A percentile compares a stretch with the other conserved stretches of the same genome.
Conservation (phyloP, 163 green algal species). For the Scenedesmus sp. region DNA sequence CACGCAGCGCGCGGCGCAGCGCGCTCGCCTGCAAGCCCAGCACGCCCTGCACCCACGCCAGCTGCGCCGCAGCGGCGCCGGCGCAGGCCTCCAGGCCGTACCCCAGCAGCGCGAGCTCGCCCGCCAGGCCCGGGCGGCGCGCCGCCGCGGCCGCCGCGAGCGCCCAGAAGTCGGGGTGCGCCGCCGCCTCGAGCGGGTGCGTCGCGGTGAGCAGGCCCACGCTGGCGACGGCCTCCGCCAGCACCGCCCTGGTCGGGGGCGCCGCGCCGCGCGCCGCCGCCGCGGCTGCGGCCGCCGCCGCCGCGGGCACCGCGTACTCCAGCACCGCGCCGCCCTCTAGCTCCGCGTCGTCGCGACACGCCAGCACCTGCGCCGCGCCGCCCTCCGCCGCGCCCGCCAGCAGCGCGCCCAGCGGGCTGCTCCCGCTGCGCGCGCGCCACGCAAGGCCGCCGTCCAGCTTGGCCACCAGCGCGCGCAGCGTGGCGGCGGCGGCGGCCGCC, state of each 20-base stretch:
- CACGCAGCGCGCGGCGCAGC: slow-evolving; percentile 15
- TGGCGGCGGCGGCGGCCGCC: slow-evolving; percentile 2
- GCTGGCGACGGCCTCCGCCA: slow-evolving; percentile 22
- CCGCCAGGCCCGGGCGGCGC: not conserved
- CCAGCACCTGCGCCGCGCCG: not conserved
- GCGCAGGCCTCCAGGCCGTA: slow-evolving; percentile 10
- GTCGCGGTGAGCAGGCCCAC: slow-evolving; percentile 15
- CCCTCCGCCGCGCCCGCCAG: slow-evolving; percentile 12
- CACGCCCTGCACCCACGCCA: slow-evolving; percentile 12
- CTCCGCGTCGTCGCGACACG: not conserved
- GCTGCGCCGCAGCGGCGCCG: not conserved
- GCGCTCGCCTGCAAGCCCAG: not conserved
- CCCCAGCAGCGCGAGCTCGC: slow-evolving; percentile 26
- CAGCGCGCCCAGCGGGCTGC: slow-evolving; percentile 26
- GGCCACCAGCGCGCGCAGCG: slow-evolving; percentile 13
- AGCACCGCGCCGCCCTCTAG: not conserved
- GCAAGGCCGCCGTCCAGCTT: slow-evolving; percentile 23
- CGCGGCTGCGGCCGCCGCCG: no score
- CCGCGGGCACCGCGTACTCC: slow-evolving; percentile 7
- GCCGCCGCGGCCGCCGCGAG: slow-evolving; percentile 2
- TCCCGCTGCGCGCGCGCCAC: slow-evolving; percentile 11
- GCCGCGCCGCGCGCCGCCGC: no score
- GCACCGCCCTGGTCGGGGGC: not conserved
- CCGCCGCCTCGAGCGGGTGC: not conserved
- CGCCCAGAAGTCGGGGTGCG: slow-evolving; percentile 27